Base-by-base conservation (phyloP, 176 grass and related monocot genomes). In the Thinopyrum elongatum region DNA sequence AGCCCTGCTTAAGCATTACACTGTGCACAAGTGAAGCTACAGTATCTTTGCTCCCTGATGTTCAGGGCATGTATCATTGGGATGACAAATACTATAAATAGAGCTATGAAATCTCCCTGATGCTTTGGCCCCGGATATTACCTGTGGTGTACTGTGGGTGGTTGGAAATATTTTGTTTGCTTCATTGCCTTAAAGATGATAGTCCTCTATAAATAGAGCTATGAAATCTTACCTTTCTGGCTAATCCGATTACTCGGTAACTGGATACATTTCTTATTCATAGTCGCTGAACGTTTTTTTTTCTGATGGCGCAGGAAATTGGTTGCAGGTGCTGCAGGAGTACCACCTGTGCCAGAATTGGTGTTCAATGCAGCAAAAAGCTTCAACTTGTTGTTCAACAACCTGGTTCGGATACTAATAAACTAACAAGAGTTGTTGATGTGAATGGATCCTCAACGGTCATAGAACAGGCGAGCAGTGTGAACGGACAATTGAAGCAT, bases 401-500 rank as follows among this genome's bases (percentile, higher is more conserved):
- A 8, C 19, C 55, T 58, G 55, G 55, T 58, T n/a, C 55, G 0
- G 55, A 58, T 58, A 22, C 55, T 58, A 58, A 58, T 58, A 58
- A 58, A 0, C 55, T 58, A 22, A 58, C 55, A 58, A 8, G 19
- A 58, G 55, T 58, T 82, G 47, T 77, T 60, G 15, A 80, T 77
- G 71, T 61, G 51, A 80, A 80, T 63, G 51, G 61, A 21, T 65
- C 76, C 41, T 70, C 68, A 39, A 41, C 53, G 15, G 14, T 42
- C 70, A 35, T 69, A 61, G 59, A 85, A 59, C 13, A 41, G 47
- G 46, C 53, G 36, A 79, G 35, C 46, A 47, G 21, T 34, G 41
- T 85, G 41, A 30, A 39, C 34, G 78, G 42, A 86, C 80, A 82
- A 79, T 55, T 23, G 29, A 76, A 76, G 80, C 83, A 70, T 88